These are phyloP conservation scores for Ambrosia trifida DNA, from an alignment of 129 eudicot genomes.

Conservation along the genomic window DNA sequence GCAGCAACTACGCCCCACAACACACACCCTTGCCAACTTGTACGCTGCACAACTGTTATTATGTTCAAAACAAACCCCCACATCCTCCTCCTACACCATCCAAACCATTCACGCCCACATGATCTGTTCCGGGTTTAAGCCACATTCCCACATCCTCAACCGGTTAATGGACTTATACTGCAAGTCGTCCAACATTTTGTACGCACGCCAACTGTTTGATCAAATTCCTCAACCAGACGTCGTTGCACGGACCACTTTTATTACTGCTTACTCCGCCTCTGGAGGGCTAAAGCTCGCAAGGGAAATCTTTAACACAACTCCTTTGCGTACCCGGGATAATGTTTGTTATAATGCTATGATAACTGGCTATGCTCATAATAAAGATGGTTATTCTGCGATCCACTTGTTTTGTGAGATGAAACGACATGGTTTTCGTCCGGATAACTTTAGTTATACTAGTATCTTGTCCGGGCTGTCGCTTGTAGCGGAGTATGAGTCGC, in stretches of 20 bases:
- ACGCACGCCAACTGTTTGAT: conserved; percentile 47
- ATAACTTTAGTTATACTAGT: conserved; percentile 57
- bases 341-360: conserved; percentile 78
- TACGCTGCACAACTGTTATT: conserved; percentile 47
- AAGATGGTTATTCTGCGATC: conserved; percentile 59
- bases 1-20: neutral
- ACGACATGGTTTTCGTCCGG: conserved; percentile 46
- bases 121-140: conserved; percentile 64
- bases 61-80: conserved; percentile 46
- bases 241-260: conserved; percentile 67
- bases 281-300: conserved; percentile 50
- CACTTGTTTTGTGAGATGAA: conserved; percentile 58
- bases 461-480: conserved; percentile 55
- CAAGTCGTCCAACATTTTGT: conserved; percentile 45
- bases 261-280: conserved; percentile 56
- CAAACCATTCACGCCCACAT: conserved; percentile 63
- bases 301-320: conserved; percentile 50
- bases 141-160: conserved; percentile 59
- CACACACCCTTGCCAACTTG: conserved; percentile 50
- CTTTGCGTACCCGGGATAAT: conserved; percentile 48
- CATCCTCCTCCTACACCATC: conserved; percentile 36
- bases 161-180: conserved; percentile 62
- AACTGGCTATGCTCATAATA: conserved; percentile 54
- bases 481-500: conserved; percentile 54
- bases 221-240: conserved; percentile 59